Evolutionary conservation across 2,329 filamentous ascomycete species (phyloP), one percentile per base, ranked within the genome.

Genomic region (Byssothecium circinans): DNA sequence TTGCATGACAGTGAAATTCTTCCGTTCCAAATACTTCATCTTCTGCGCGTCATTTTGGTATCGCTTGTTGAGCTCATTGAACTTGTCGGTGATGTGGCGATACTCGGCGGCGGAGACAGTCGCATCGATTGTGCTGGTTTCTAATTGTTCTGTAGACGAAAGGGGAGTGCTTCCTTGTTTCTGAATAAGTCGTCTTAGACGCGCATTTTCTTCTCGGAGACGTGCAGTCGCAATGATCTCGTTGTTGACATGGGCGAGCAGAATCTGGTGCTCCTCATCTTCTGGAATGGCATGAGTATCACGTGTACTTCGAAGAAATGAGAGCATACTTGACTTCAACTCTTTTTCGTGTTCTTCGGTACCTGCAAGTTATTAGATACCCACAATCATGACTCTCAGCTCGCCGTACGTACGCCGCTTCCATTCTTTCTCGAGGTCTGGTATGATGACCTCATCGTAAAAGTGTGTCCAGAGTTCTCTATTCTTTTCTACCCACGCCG

Each of bases 401-500:
- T 12, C 2, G 10, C 6, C 15, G 27, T 17, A 52, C 59, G n/a
- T 50, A 69, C 68, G 61, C 45, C 54, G 63, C 49, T 64, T 63
- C 60, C 65, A 63, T 46, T 71, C 66, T 45, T 60, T 54, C 49
- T 68, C 61, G 1, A 68, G 42, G 34, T 63, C 54, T n/a, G 64
- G 62, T 36, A 53, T 50, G 22, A 68, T 67, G 56, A 69, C 58
- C 57, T 68, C 65, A 62, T 69, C 58, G 37, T 60, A 65, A 39
- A 68, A 60, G 45, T 64, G 62, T 30, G 53, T 57, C 62, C 60
- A 65, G 6, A 63, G 43, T 29, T 46, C 48, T 41, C 57, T 64
- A 19, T 65, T 61, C 49, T 63, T 60, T 40, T 61, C 58, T n/a
- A 65, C 27, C 65, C 65, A 71, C 10, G 50, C 41, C 10, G 54